Evolutionary conservation across 257 asterid species (phyloP).

Genomic region (Primulina huaijiensis): DNA sequence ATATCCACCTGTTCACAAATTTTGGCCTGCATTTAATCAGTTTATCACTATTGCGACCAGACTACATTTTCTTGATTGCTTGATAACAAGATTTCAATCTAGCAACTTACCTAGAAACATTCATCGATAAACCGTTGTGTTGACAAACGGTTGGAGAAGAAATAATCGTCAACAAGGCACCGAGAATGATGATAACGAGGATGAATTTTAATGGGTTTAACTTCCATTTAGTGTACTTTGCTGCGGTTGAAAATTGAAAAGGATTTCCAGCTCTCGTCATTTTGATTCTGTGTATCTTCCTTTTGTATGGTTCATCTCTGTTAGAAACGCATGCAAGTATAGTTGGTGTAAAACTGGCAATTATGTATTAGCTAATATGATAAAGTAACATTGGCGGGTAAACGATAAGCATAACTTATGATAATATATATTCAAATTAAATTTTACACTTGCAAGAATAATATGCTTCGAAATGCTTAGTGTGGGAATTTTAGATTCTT

Average conservation of each 20-base stretch:
- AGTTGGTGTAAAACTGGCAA: neutral
- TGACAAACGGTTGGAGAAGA: constrained; percentile 55
- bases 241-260: constrained; percentile 37
- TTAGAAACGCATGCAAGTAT: neutral
- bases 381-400: neutral
- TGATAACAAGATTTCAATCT: neutral
- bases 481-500: no score
- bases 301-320: constrained; percentile 52
- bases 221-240: constrained; percentile 47
- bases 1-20: constrained; percentile 76
- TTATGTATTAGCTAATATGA: neutral
- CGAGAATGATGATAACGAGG: constrained; percentile 37
- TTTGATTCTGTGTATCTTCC: constrained; percentile 53
- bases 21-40: constrained; percentile 58
- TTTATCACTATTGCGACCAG: constrained; percentile 9
- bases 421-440: no score
- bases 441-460: no score
- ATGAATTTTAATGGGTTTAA: constrained; percentile 50
- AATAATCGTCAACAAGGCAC: constrained; percentile 40
- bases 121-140: constrained; percentile 25
- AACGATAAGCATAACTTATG: no score
- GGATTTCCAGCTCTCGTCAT: constrained; percentile 45
- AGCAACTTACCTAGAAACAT: constrained; percentile 46
- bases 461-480: no score
- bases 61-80: neutral